Conservation (phyloP, 352 stramenopile genomes). For the Aphanomyces invadans region DNA sequence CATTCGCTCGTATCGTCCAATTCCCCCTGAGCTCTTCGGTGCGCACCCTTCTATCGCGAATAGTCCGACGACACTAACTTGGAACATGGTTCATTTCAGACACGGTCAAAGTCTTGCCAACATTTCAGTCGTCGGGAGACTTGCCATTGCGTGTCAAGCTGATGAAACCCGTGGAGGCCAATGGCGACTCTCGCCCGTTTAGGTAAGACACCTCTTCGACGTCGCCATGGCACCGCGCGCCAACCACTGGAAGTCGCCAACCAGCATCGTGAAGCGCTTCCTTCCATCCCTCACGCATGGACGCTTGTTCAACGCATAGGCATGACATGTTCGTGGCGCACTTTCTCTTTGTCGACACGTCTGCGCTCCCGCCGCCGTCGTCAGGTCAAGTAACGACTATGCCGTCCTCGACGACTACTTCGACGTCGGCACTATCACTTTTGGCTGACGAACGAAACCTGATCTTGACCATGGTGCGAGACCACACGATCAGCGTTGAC, state of each 20-base stretch:
- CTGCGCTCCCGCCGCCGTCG: neutral
- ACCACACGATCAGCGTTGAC: conserved; percentile 15
- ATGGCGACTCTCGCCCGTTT: neutral
- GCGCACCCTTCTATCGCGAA: neutral
- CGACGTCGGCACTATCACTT: neutral
- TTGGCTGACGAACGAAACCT: conserved; percentile 13
- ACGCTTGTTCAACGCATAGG: neutral
- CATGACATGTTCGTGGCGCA: neutral
- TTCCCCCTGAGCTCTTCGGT: neutral
- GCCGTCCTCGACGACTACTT: neutral
- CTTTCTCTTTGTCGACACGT: conserved; percentile 3
- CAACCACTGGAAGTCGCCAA: too few relatives aligned
- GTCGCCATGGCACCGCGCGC: too few relatives aligned
- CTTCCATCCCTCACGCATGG: too few relatives aligned
- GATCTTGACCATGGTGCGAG: conserved; percentile 14
- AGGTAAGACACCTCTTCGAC: neutral
- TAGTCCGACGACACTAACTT: neutral
- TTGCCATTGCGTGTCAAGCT: conserved; percentile 12
- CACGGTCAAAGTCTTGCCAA: too few relatives aligned
- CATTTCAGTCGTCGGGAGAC: neutral
- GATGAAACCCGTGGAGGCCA: conserved; percentile 8
- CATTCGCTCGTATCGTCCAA: neutral
- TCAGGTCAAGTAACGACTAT: neutral
- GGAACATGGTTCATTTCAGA: neutral
- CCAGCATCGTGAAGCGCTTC: too few relatives aligned